phyloP scores from a whole-genome alignment of 257 asterid genomes.

The Solanum appendiculatum region DNA sequence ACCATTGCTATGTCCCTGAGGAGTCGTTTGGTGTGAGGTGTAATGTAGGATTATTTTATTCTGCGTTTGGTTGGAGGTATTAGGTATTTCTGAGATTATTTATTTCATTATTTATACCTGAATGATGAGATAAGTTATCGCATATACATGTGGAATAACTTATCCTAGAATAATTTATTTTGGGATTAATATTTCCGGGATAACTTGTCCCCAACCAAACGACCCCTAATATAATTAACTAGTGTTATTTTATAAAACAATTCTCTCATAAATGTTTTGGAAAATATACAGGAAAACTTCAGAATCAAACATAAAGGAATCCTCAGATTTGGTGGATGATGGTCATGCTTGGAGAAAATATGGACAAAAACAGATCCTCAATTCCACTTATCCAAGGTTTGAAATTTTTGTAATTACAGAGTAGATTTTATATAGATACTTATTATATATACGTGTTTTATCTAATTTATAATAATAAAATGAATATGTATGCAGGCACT shows the following conservation, averaged over 20 bases:
- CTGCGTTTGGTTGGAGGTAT: too few relatives aligned
- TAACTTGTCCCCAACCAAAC: background rate
- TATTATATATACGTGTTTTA: background rate
- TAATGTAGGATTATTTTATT: too few relatives aligned
- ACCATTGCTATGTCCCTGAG: background rate
- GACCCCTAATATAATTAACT: background rate
- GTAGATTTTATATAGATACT: background rate
- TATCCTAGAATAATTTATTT: too few relatives aligned
- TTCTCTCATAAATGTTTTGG: background rate
- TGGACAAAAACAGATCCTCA: constrained; percentile 56
- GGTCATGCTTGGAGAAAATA: constrained; percentile 80
- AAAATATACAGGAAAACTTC: constrained; percentile 31
- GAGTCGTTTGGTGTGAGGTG: too few relatives aligned
- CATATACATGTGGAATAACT: too few relatives aligned
- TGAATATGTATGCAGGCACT: constrained; percentile 34
- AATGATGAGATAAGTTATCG: background rate
- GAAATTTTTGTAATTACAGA: background rate
- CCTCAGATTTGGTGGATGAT: constrained; percentile 27
- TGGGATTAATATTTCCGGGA: background rate
- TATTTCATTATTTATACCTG: background rate
- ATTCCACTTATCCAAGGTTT: constrained; percentile 47
- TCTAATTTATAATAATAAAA: background rate
- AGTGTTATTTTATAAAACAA: background rate
- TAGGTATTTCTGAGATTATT: background rate
- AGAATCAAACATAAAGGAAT: constrained; percentile 23